Evolutionary conservation across 805 yeast species (phyloP).

Genomic region (Jamesozyma rosinii): DNA sequence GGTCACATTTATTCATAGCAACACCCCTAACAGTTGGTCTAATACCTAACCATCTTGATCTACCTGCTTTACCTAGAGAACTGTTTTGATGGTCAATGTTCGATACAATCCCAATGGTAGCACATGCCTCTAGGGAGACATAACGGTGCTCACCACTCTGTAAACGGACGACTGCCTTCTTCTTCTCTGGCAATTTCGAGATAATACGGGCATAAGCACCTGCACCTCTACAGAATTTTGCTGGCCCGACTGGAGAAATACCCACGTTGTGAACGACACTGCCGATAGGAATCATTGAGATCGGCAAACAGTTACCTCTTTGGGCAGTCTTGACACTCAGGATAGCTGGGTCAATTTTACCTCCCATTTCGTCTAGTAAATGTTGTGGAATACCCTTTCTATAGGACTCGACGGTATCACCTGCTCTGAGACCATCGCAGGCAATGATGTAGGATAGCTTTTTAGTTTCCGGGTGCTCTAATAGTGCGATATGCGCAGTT

Average conservation of each 20-base stretch:
- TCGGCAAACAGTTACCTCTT: constrained; percentile 90
- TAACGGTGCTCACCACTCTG: constrained; percentile 92
- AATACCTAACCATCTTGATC: constrained; percentile 83
- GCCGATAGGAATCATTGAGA: constrained; percentile 90
- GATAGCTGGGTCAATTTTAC: constrained; percentile 84
- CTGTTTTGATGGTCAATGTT: constrained; percentile 86
- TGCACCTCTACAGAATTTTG: constrained; percentile 85
- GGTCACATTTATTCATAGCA: constrained; percentile 95
- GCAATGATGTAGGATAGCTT: constrained; percentile 76
- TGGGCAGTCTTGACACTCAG: constrained; percentile 78
- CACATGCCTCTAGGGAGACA: constrained; percentile 76
- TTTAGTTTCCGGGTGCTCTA: constrained; percentile 54
- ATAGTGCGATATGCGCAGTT: constrained; percentile 83
- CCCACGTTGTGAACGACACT: constrained; percentile 84
- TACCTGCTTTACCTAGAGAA: constrained; percentile 93
- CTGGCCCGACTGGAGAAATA: constrained; percentile 63
- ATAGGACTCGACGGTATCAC: constrained; percentile 83
- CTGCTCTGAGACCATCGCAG: constrained; percentile 84
- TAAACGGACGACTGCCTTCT: constrained; percentile 68
- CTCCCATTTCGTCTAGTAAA: constrained; percentile 76
- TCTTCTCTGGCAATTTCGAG: constrained; percentile 62
- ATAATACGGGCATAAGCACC: constrained; percentile 88
- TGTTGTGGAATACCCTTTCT: constrained; percentile 78
- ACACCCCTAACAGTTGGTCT: constrained; percentile 96
- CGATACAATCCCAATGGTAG: constrained; percentile 87